Evolutionary conservation across 164 flowering plant genomes (phyloP), one percentile per base, ranked within the genome.

Genomic region (Protea cynaroides): DNA sequence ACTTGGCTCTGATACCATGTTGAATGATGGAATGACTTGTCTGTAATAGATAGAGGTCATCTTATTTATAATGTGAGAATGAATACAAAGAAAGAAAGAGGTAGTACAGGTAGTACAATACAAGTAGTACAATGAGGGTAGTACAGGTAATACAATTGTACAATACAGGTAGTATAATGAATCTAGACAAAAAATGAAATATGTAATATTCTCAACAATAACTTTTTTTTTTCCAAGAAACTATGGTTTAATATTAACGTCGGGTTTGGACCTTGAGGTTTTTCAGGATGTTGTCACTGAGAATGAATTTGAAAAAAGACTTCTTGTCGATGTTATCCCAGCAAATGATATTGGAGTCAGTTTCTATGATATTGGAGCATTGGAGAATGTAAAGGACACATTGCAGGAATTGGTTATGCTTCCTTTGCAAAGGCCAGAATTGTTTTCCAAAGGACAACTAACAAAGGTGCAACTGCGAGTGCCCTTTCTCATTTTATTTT

Each of bases 341-440:
- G 92, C 98, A 0, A 84, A 66, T 76, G 98, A 93, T 49, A 88
- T 93, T 79, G 98, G 97, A 52, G 97, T 93, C 62, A 83, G 85
- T 44, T 93, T 93, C 78, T 92, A 88, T 71, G 94, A 90, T 69
- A 90, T 93, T 83, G 98, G 98, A 54, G 98, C 97, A 17, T 62
- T 90, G 23, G 97, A 88, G 68, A 87, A 82, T 75, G 97, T 90
- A 21, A 93, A 93, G 77, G 97, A 90, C 66, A 93, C 97, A 10
- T 67, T 93, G 75, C 90, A 90, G 83, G 98, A 93, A 72, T 71
- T 93, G 78, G 98, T 93, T 66, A 90, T 93, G 98, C 92, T 93
- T 69, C 97, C 98, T 59, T 83, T 93, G 69, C 96, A 90, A 70
- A 83, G 98, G 70, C 98, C 98, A 21, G 98, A 93, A 64, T 69